These are phyloP conservation scores for Artemisia annua DNA, from an alignment of 129 eudicot species.

Conservation along the genomic window DNA sequence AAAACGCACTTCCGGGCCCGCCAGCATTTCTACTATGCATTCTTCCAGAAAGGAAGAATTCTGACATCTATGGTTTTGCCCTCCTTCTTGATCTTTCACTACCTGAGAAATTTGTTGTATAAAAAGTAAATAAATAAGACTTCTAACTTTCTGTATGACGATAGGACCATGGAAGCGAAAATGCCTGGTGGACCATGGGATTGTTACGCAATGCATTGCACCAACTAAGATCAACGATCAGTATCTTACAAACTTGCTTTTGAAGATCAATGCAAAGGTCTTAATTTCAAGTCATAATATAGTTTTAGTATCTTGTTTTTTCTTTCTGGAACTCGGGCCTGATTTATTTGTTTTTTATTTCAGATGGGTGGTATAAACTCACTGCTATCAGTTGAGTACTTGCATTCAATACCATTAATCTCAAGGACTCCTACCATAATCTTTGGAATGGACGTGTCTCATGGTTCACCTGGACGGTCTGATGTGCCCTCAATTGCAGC, in stretches of 20 bases:
- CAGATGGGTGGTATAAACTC: constrained; percentile 89
- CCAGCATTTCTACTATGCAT: constrained; percentile 58
- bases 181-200: constrained; percentile 56
- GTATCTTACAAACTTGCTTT: constrained; percentile 61
- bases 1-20: constrained; percentile 49
- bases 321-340: not conserved
- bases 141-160: constrained; percentile 47
- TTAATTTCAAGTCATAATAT: constrained; percentile 18
- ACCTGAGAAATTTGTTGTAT: not conserved
- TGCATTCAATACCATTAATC: constrained; percentile 47
- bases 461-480: constrained; percentile 76
- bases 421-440: constrained; percentile 60
- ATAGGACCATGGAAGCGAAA: constrained; percentile 80
- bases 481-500: constrained; percentile 86
- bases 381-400: constrained; percentile 42
- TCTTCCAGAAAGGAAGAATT: constrained; percentile 53
- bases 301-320: not conserved
- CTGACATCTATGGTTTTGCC: constrained; percentile 47
- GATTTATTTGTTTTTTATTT: constrained; percentile 39
- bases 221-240: constrained; percentile 69
- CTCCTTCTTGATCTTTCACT: not conserved
- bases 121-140: constrained; percentile 14
- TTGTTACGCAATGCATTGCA: constrained; percentile 77
- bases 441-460: constrained; percentile 82
- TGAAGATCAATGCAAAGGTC: constrained; percentile 81